Evolutionary conservation across 202 grass and related monocot species (phyloP).

Genomic region (Saccharum hybrid): DNA sequence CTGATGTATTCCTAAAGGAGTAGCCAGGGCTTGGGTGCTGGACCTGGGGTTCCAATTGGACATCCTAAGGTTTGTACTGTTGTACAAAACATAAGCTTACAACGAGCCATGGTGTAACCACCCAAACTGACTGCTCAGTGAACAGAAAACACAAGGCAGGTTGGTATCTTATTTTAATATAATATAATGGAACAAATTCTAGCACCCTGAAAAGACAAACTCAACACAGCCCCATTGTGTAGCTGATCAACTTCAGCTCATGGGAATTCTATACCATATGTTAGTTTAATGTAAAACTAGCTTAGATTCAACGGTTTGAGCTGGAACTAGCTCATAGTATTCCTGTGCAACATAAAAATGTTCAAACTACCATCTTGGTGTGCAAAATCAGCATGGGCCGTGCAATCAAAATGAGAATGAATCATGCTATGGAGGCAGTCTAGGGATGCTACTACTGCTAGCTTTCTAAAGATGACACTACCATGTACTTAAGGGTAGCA

Average conservation of each 20-base stretch:
- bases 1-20: neutral
- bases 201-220: constrained; percentile 23
- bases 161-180: neutral
- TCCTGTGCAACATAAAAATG: constrained; percentile 13
- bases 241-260: constrained; percentile 9
- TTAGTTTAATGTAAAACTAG: neutral
- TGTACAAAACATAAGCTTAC: neutral
- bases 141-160: neutral
- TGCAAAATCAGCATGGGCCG: neutral
- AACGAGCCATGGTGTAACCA: neutral
- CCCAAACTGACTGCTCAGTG: neutral
- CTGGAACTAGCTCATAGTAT: constrained; percentile 13
- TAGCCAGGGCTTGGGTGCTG: neutral
- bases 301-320: neutral
- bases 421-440: constrained; percentile 5
- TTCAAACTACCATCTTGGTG: constrained; percentile 11
- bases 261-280: neutral
- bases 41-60: neutral
- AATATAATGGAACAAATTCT: neutral
- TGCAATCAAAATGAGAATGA: constrained; percentile 31
- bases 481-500: neutral
- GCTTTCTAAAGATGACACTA: constrained; percentile 5
- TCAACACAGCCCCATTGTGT: neutral
- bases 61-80: neutral
- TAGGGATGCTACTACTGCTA: constrained; percentile 12